Conservation (phyloP, 1,284 basidiomycete species). For the Apiotrichum sp. region DNA sequence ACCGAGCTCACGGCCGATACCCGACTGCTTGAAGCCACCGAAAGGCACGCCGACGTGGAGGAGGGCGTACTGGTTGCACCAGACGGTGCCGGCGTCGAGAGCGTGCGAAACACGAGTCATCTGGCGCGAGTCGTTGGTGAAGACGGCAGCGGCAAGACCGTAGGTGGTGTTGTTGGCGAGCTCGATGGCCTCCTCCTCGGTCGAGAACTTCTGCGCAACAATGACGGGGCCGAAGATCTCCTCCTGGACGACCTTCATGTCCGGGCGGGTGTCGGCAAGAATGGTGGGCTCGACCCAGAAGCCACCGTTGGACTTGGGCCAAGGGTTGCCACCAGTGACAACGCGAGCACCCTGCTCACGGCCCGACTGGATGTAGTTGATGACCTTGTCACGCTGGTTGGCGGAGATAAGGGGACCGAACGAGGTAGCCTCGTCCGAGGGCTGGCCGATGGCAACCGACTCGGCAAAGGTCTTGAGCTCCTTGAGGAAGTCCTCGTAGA, state of each 20-base stretch:
- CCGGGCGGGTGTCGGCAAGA: conserved; percentile 34
- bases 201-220: conserved; percentile 45
- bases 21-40: conserved; percentile 82
- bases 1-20: conserved; percentile 77
- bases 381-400: conserved; percentile 79
- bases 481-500: conserved; percentile 71
- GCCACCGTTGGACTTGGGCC: conserved; percentile 33
- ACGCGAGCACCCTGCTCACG: conserved; percentile 76
- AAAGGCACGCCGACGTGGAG: conserved; percentile 81
- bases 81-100: conserved; percentile 72
- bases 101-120: conserved; percentile 75
- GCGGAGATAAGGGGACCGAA: conserved; percentile 81
- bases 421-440: conserved; percentile 64
- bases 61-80: conserved; percentile 82
- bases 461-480: conserved; percentile 64
- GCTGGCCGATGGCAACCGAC: conserved; percentile 62
- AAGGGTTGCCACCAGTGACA: conserved; percentile 64
- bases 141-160: conserved; percentile 80
- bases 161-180: conserved; percentile 79
- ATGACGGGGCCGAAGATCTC: conserved; percentile 52
- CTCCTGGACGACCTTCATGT: conserved; percentile 40
- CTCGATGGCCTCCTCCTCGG: conserved; percentile 51
- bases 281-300: conserved; percentile 48
- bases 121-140: conserved; percentile 81
- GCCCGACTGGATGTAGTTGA: conserved; percentile 81